Evolutionary conservation across 106 monocot genomes (phyloP).

Genomic region (Phalaenopsis aphrodite): DNA sequence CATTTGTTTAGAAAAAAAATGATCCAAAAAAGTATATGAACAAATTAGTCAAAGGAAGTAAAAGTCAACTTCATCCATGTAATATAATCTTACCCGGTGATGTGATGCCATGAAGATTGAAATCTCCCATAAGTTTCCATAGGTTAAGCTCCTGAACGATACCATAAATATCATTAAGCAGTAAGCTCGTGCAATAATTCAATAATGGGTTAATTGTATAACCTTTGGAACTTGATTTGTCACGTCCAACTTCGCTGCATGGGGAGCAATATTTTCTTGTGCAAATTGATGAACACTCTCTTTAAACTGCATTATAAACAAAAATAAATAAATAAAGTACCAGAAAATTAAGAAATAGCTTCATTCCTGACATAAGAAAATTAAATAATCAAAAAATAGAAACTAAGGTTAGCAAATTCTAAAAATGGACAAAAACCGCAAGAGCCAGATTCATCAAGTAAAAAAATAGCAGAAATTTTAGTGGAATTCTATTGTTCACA

Average conservation of each 20-base stretch:
- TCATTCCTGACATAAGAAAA: no score
- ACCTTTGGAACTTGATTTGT: constrained; percentile 88
- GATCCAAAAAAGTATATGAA: background rate
- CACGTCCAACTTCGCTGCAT: constrained; percentile 71
- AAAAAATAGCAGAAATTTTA: background rate
- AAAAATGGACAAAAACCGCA: no score
- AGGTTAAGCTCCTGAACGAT: constrained; percentile 62
- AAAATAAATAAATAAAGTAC: background rate
- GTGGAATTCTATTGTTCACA: background rate
- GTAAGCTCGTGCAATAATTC: background rate
- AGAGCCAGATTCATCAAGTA: no score
- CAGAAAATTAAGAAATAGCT: background rate
- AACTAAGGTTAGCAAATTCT: no score
- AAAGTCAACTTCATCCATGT: background rate
- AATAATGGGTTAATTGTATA: background rate
- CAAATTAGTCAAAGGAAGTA: background rate
- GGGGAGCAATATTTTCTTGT: constrained; percentile 81
- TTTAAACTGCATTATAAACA: constrained; percentile 64
- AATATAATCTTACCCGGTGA: constrained; percentile 58
- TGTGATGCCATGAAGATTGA: constrained; percentile 94
- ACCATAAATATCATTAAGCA: constrained; percentile 5
- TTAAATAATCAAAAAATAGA: no score
- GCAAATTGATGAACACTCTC: constrained; percentile 86
- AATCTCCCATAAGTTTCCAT: constrained; percentile 97
- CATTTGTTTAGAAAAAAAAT: background rate